Conservation (phyloP, 208 protist species). For the Trypanosomatidae sp. region DNA sequence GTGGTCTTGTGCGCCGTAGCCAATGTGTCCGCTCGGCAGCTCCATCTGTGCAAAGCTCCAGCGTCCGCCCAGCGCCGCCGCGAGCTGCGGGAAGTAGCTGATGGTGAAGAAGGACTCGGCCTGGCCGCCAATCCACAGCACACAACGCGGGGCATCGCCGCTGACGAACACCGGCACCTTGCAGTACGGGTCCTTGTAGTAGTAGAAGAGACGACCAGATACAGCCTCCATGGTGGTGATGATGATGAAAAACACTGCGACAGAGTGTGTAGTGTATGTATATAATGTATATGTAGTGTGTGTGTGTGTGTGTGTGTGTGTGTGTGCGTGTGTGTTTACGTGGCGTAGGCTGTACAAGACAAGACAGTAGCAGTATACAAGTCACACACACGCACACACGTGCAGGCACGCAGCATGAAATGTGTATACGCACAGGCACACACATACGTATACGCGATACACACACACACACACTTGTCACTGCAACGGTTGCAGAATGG, state of each 20-base stretch:
- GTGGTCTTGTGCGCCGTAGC: conserved; percentile 35
- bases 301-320: neutral
- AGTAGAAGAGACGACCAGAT: conserved; percentile 26
- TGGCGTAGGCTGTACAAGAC: too few relatives aligned
- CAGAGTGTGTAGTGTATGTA: neutral
- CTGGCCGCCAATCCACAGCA: conserved; percentile 65
- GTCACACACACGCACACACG: neutral
- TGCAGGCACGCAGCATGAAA: neutral
- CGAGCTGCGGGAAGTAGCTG: conserved; percentile 35
- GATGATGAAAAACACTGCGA: neutral
- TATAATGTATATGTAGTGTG: neutral
- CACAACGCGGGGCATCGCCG: conserved; percentile 23
- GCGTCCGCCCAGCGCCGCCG: conserved; percentile 8
- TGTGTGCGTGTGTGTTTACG: conserved; percentile 2
- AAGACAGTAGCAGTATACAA: neutral
- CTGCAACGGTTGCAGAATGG: conserved; percentile 6
- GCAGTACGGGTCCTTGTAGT: conserved; percentile 34
- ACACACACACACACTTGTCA: neutral
- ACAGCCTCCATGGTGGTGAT: conserved; percentile 10
- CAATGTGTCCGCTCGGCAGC: conserved; percentile 41
- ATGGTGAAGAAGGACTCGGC: conserved; percentile 45
- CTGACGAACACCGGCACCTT: conserved; percentile 49
- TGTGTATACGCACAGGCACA: neutral
- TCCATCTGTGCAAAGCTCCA: conserved; percentile 54
- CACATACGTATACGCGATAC: too few relatives aligned